Percentiles rank a stretch among this genome's conserved stretches.
Evolutionary conservation across 768 basidiomycete species (phyloP).

Genomic region (Naematelia aurantialba): DNA sequence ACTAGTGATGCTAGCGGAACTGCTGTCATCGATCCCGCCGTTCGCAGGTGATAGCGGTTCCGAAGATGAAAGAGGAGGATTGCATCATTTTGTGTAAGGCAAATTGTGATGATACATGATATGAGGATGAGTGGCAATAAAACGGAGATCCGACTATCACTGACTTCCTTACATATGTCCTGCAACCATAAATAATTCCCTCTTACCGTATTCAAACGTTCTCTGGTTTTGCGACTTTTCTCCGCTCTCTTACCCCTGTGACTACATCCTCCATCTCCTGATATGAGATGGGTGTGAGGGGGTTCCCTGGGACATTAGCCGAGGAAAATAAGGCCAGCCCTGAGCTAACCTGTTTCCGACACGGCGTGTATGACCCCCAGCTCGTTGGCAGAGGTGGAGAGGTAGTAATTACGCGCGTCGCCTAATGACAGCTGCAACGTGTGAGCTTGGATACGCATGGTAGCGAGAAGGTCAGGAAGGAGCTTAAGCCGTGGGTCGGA

Average conservation of each 20-base stretch:
- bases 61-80: too few relatives aligned
- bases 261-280: conserved; percentile 52
- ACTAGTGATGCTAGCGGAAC: too few relatives aligned
- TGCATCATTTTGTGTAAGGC: too few relatives aligned
- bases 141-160: too few relatives aligned
- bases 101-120: too few relatives aligned
- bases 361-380: conserved; percentile 48
- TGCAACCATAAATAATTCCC: too few relatives aligned
- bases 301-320: conserved; percentile 36
- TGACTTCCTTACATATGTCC: too few relatives aligned
- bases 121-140: too few relatives aligned
- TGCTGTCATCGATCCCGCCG: too few relatives aligned
- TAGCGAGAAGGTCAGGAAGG: neutral
- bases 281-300: conserved; percentile 50
- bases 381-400: conserved; percentile 50
- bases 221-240: conserved; percentile 52
- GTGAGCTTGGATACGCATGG: conserved; percentile 6
- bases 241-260: conserved; percentile 47
- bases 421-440: conserved; percentile 46
- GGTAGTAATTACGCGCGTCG: conserved; percentile 51
- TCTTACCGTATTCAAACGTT: too few relatives aligned
- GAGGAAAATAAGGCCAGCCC: neutral
- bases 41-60: too few relatives aligned
- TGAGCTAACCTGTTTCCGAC: conserved; percentile 45
- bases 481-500: too few relatives aligned